phyloP scores from a whole-genome alignment of 73 alveolate genomes.

The Paramecium bursaria region DNA sequence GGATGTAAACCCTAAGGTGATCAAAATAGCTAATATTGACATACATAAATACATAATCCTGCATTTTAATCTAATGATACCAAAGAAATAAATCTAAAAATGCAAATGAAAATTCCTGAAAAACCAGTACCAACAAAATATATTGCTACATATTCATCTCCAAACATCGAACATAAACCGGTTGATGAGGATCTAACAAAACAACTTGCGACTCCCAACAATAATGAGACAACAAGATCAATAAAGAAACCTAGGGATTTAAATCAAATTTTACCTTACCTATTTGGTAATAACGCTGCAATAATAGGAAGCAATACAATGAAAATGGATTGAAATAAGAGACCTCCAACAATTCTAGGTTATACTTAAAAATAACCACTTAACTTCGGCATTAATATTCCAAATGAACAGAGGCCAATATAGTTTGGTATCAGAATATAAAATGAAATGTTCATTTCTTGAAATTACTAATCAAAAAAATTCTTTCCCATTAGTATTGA shows the following conservation, averaged over 20 bases:
- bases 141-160: slow-evolving; percentile 26
- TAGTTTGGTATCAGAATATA: slow-evolving; percentile 43
- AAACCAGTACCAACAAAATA: slow-evolving; percentile 53
- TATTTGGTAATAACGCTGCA: not conserved
- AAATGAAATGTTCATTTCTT: slow-evolving; percentile 7
- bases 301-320: slow-evolving; percentile 8
- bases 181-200: not conserved
- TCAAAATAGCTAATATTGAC: not conserved
- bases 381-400: slow-evolving; percentile 1
- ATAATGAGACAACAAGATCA: not conserved
- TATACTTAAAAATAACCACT: slow-evolving; percentile 3
- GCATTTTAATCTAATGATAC: not conserved
- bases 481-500: slow-evolving; percentile 61
- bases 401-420: slow-evolving; percentile 1
- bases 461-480: slow-evolving; percentile 42
- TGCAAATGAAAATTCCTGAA: slow-evolving; percentile 30
- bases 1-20: slow-evolving; percentile 7
- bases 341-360: slow-evolving; percentile 1
- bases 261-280: not conserved
- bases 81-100: slow-evolving; percentile 37
- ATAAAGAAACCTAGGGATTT: slow-evolving; percentile 10
- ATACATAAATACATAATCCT: not conserved
- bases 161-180: slow-evolving; percentile 21
- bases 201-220: not conserved
- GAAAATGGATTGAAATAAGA: not conserved